These are phyloP conservation scores for Jackrogersella multiformis DNA, from an alignment of 495 filamentous ascomycete genomes.

Conservation along the genomic window DNA sequence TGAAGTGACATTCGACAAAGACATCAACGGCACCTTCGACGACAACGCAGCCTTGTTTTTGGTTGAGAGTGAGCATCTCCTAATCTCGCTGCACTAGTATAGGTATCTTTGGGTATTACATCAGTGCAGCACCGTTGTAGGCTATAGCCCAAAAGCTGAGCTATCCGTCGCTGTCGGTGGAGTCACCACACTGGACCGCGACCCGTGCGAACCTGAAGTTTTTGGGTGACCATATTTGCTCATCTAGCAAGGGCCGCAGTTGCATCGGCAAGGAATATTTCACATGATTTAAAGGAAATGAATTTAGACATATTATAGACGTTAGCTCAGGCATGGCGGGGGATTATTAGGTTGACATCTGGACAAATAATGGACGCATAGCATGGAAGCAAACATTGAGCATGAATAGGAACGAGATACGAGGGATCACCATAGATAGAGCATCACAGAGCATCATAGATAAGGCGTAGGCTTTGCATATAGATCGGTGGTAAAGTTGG, in stretches of 20 bases:
- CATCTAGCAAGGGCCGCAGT: neutral
- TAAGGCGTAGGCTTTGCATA: conserved; percentile 14
- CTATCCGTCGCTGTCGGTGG: neutral
- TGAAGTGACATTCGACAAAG: too few relatives aligned
- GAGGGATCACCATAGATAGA: conserved; percentile 14
- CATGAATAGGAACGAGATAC: conserved; percentile 5
- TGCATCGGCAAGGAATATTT: neutral
- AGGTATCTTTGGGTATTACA: neutral
- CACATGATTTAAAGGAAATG: neutral
- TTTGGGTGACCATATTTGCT: neutral
- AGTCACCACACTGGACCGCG: neutral
- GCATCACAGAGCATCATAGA: conserved; percentile 14
- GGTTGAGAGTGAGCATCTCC: too few relatives aligned
- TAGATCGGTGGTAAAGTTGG: conserved; percentile 6
- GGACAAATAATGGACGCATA: conserved; percentile 1
- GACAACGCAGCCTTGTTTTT: too few relatives aligned
- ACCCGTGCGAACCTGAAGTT: neutral
- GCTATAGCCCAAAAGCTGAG: neutral
- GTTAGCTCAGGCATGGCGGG: conserved; percentile 7
- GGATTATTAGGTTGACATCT: conserved; percentile 6
- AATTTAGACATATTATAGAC: conserved; percentile 4
- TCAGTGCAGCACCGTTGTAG: neutral
- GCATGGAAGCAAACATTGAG: neutral
- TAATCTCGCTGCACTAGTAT: too few relatives aligned
- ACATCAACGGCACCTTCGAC: too few relatives aligned